These are phyloP conservation scores for Tuber brumale DNA, from an alignment of 495 filamentous ascomycete species.

Conservation along the genomic window DNA sequence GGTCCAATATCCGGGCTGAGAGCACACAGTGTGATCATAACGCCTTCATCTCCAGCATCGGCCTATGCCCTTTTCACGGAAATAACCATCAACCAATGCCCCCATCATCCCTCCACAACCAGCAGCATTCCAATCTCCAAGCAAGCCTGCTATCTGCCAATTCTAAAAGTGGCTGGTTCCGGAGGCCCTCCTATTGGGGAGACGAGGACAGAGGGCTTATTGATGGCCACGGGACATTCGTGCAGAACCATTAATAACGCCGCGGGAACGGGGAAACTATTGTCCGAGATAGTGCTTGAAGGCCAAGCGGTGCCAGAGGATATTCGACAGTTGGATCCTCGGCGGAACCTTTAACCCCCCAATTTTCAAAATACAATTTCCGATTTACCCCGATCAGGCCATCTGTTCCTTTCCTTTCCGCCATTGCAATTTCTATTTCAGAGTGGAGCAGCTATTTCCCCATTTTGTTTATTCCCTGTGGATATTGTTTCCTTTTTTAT, in stretches of 20 bases:
- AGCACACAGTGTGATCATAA: conserved; percentile 85
- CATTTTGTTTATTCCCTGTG: not conserved
- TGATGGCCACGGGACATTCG: conserved; percentile 84
- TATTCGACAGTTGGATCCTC: conserved; percentile 68
- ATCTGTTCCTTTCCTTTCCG: not conserved
- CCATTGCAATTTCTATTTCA: not conserved
- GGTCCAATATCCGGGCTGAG: conserved; percentile 74
- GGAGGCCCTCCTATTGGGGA: conserved; percentile 71
- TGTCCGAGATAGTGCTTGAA: conserved; percentile 80
- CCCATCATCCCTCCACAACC: conserved; percentile 41
- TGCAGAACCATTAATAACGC: conserved; percentile 99
- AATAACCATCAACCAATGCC: conserved; percentile 60
- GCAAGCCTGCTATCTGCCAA: conserved; percentile 91
- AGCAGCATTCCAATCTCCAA: conserved; percentile 49
- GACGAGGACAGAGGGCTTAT: conserved; percentile 66
- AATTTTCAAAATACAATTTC: not conserved
- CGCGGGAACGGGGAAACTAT: conserved; percentile 79
- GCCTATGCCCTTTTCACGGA: conserved; percentile 87
- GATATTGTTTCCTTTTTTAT: not conserved
- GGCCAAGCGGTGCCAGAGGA: conserved; percentile 60
- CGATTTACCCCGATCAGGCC: not conserved
- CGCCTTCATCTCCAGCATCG: conserved; percentile 63
- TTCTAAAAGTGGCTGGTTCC: conserved; percentile 53
- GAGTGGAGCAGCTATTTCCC: not conserved
- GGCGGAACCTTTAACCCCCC: conserved; percentile 46